Conservation (phyloP, 768 basidiomycete genomes). For the Suillus tomentosus region DNA sequence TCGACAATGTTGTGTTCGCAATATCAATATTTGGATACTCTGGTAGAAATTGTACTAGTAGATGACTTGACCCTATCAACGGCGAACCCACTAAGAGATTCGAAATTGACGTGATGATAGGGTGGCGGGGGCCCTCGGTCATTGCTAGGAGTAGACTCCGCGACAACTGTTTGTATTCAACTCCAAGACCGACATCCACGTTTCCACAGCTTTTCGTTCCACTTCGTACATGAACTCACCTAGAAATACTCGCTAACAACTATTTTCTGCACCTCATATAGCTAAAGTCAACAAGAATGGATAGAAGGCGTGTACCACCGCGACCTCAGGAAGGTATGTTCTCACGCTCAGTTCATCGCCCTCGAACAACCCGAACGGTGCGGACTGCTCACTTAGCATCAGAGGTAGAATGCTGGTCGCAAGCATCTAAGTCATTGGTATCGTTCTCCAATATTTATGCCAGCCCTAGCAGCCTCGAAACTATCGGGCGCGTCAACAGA, state of each 20-base stretch:
- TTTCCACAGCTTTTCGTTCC: slow-evolving; percentile 1
- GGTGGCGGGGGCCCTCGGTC: slow-evolving; percentile 6
- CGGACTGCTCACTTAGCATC: slow-evolving; percentile 15
- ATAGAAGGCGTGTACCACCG: slow-evolving; percentile 61
- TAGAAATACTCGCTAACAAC: slow-evolving; percentile 3
- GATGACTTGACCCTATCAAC: neutral
- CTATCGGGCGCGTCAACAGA: slow-evolving; percentile 73
- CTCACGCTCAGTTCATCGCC: slow-evolving; percentile 19
- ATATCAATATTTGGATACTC: neutral
- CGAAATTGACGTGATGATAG: neutral
- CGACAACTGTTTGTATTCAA: slow-evolving; percentile 2
- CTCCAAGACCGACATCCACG: slow-evolving; percentile 4
- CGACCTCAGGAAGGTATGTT: slow-evolving; percentile 74
- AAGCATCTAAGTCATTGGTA: slow-evolving; percentile 60
- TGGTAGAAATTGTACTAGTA: neutral
- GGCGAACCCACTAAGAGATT: neutral
- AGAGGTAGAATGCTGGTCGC: slow-evolving; percentile 82
- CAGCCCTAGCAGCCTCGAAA: slow-evolving; percentile 51
- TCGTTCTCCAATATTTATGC: slow-evolving; percentile 56
- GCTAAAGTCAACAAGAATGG: slow-evolving; percentile 44
- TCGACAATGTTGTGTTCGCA: neutral
- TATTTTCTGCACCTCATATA: neutral
- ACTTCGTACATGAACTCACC: neutral
- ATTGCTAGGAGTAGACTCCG: slow-evolving; percentile 6
- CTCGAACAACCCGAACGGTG: neutral